Evolutionary conservation across 2,329 filamentous ascomycete genomes (phyloP).

Genomic region (Colletotrichum karsti): DNA sequence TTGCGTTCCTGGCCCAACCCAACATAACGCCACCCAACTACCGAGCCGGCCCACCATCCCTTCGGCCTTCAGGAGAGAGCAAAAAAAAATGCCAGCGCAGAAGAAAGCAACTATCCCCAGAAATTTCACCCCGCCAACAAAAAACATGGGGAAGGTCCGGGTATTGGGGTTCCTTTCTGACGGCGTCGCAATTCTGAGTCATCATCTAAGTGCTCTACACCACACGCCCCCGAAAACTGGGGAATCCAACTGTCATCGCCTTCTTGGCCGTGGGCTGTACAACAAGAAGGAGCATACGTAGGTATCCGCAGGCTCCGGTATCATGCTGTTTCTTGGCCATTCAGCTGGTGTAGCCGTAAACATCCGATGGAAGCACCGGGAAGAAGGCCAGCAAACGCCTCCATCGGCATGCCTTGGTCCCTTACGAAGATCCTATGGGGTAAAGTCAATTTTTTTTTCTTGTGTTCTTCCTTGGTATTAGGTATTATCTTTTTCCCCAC

Average conservation of each 20-base stretch:
- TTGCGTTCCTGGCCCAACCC: slow-evolving; percentile 23
- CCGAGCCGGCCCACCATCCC: slow-evolving; percentile 13
- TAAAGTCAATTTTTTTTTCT: background rate
- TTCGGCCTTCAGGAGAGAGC: background rate
- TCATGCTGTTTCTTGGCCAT: background rate
- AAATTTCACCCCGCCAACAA: slow-evolving; percentile 1
- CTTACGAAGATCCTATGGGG: slow-evolving; percentile 7
- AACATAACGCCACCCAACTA: slow-evolving; percentile 27
- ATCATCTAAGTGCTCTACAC: background rate
- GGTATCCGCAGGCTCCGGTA: slow-evolving; percentile 16
- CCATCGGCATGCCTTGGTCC: background rate
- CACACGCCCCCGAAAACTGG: background rate
- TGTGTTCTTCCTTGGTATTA: background rate
- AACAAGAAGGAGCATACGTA: background rate
- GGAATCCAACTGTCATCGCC: background rate
- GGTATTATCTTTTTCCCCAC: too few species aligned
- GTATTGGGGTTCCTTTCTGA: background rate
- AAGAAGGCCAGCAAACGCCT: too few species aligned
- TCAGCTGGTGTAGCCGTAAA: background rate
- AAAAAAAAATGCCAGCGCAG: background rate
- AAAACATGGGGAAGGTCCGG: slow-evolving; percentile 9
- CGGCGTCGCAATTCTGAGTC: slow-evolving; percentile 1
- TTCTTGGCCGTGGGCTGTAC: background rate
- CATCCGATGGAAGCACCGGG: background rate
- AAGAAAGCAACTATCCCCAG: slow-evolving; percentile 1